phyloP scores from a whole-genome alignment of 129 eudicot species.

The Flaveria linearis region DNA sequence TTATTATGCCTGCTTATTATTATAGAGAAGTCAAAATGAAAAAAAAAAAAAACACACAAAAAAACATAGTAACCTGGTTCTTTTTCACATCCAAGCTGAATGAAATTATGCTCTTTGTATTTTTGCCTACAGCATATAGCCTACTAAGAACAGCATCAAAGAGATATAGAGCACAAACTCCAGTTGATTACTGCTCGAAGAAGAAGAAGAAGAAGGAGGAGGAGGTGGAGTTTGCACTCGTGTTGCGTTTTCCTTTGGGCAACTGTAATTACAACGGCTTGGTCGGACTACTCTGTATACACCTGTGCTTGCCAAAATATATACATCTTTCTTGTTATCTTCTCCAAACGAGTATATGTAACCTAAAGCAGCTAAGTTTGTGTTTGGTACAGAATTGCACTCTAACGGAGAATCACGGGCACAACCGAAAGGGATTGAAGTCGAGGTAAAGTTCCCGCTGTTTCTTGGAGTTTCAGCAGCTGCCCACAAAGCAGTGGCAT shows the following conservation, averaged over 20 bases:
- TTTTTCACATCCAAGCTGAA: slow-evolving; percentile 14
- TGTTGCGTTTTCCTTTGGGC: slow-evolving; percentile 64
- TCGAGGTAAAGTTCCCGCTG: slow-evolving; percentile 76
- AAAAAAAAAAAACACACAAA: neutral
- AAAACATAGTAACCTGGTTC: slow-evolving; percentile 7
- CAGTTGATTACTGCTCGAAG: slow-evolving; percentile 35
- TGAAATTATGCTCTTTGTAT: slow-evolving; percentile 9
- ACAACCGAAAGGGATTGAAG: slow-evolving; percentile 64
- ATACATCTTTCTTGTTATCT: slow-evolving; percentile 40
- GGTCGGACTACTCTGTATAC: slow-evolving; percentile 85
- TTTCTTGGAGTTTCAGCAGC: slow-evolving; percentile 58
- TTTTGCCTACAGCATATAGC: slow-evolving; percentile 32
- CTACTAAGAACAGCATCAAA: slow-evolving; percentile 36
- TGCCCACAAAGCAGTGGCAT: slow-evolving; percentile 28
- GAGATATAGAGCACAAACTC: slow-evolving; percentile 37
- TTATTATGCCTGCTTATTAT: too few relatives aligned
- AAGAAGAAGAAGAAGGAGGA: slow-evolving; percentile 28
- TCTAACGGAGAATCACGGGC: slow-evolving; percentile 70
- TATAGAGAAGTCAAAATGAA: too few relatives aligned
- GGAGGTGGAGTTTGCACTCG: slow-evolving; percentile 41
- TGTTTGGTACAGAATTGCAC: slow-evolving; percentile 30
- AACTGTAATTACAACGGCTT: slow-evolving; percentile 77
- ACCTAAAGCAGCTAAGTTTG: neutral
- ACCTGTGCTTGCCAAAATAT: slow-evolving; percentile 60
- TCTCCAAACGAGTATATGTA: slow-evolving; percentile 16